These are phyloP conservation scores for Termitomyces eurrhizus DNA, from an alignment of 768 basidiomycete species.

Conservation along the genomic window DNA sequence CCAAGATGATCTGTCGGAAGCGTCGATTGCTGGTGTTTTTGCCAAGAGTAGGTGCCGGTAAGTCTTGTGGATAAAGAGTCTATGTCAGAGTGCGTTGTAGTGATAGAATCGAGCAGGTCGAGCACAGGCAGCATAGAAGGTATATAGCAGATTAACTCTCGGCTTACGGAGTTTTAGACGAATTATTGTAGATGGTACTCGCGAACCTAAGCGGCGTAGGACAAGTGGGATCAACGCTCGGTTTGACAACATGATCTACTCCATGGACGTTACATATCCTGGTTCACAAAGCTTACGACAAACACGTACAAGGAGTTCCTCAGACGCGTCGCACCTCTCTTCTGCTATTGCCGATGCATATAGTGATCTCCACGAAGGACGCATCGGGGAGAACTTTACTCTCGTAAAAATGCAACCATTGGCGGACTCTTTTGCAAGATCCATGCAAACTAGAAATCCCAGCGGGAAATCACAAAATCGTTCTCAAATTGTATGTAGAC, in stretches of 20 bases:
- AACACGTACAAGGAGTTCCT: constrained; percentile 37
- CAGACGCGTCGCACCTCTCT: constrained; percentile 24
- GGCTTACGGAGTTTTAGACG: no score
- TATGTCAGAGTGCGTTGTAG: not conserved
- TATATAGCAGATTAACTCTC: not conserved
- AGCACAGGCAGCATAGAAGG: constrained; percentile 9
- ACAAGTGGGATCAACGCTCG: constrained; percentile 50
- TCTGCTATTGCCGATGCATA: constrained; percentile 1
- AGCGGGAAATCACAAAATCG: not conserved
- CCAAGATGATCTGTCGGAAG: constrained; percentile 12
- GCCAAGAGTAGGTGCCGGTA: constrained; percentile 15
- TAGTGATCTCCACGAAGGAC: constrained; percentile 22
- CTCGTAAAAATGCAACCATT: constrained; percentile 37
- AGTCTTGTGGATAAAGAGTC: not conserved
- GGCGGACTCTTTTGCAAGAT: not conserved
- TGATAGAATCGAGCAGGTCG: constrained; percentile 9
- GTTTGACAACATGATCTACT: constrained; percentile 66
- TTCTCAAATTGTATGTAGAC: not conserved
- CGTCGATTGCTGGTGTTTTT: constrained; percentile 16
- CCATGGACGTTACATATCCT: constrained; percentile 42
- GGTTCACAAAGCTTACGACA: constrained; percentile 20
- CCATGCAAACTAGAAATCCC: not conserved
- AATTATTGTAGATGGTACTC: constrained; percentile 1
- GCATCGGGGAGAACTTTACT: constrained; percentile 36
- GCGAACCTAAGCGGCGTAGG: constrained; percentile 43